Evolutionary conservation across 306 rosid genomes (phyloP).

Genomic region (Erythrophleum fordii): DNA sequence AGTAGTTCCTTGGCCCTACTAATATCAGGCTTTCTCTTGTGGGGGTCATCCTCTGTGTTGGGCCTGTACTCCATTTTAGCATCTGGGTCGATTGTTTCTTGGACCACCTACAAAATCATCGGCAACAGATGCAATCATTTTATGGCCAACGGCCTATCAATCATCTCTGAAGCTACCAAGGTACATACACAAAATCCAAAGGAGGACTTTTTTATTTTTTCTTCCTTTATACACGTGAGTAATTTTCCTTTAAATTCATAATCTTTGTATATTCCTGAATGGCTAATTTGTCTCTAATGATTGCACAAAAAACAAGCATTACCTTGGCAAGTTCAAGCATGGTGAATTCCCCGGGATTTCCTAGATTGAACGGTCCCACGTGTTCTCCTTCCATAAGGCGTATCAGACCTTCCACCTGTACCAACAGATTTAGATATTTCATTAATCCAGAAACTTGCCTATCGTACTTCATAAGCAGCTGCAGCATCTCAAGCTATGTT

Average conservation of each 20-base stretch:
- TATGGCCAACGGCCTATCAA: background rate
- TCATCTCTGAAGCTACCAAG: too few relatives aligned
- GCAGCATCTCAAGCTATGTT: slow-evolving; percentile 26
- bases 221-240: too few relatives aligned
- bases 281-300: background rate
- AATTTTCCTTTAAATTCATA: too few relatives aligned
- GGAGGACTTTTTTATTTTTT: too few relatives aligned
- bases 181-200: too few relatives aligned
- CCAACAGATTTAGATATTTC: too few relatives aligned
- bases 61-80: slow-evolving; percentile 89
- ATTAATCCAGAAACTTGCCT: background rate
- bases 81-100: slow-evolving; percentile 92
- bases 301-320: slow-evolving; percentile 30
- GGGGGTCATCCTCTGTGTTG: slow-evolving; percentile 97
- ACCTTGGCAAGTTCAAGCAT: slow-evolving; percentile 99
- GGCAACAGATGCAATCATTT: background rate
- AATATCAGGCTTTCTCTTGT: slow-evolving; percentile 97
- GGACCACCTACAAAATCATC: slow-evolving; percentile 75
- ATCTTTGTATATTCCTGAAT: too few relatives aligned
- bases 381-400: slow-evolving; percentile 99
- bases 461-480: background rate
- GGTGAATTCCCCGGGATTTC: slow-evolving; percentile 97
- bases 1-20: slow-evolving; percentile 78
- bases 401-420: slow-evolving; percentile 94
- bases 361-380: slow-evolving; percentile 96